These are phyloP conservation scores for Eudorina sp. DNA, from an alignment of 139 green algal genomes.

Conservation along the genomic window DNA sequence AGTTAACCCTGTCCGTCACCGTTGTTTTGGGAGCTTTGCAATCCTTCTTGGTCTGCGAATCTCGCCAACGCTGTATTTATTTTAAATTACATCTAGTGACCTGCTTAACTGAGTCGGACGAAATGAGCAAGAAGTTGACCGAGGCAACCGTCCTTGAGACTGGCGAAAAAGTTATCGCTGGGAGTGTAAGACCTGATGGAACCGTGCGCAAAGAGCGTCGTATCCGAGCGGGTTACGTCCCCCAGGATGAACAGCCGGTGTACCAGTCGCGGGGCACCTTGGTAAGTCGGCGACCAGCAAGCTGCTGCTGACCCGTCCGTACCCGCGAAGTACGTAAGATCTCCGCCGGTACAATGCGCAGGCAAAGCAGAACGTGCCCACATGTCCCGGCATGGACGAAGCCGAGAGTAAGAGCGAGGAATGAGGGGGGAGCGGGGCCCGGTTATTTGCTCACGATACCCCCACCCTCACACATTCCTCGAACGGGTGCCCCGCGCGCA, in stretches of 20 bases:
- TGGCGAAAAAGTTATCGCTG: conserved; percentile 43
- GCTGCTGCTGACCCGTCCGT: not conserved
- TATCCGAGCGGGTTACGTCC: conserved; percentile 85
- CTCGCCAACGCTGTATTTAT: no score
- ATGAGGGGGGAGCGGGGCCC: no score
- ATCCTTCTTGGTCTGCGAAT: no score
- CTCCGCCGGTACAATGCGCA: conserved; percentile 28
- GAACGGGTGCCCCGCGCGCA: no score
- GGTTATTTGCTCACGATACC: no score
- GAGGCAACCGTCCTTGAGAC: conserved; percentile 5
- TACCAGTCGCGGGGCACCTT: conserved; percentile 68
- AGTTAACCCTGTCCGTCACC: no score
- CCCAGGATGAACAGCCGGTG: conserved; percentile 88
- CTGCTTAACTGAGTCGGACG: no score
- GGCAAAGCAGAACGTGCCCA: conserved; percentile 62
- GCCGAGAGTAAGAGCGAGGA: conserved; percentile 28
- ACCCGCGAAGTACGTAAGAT: not conserved
- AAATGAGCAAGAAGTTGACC: not conserved
- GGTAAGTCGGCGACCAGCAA: conserved; percentile 31
- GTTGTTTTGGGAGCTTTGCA: no score
- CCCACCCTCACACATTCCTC: not conserved
- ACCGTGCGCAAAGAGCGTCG: conserved; percentile 77
- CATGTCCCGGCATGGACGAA: conserved; percentile 74
- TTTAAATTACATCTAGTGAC: no score
- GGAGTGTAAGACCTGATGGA: conserved; percentile 38